Evolutionary conservation across 495 filamentous ascomycete genomes (phyloP).

Genomic region (Hypoxylon trugodes): DNA sequence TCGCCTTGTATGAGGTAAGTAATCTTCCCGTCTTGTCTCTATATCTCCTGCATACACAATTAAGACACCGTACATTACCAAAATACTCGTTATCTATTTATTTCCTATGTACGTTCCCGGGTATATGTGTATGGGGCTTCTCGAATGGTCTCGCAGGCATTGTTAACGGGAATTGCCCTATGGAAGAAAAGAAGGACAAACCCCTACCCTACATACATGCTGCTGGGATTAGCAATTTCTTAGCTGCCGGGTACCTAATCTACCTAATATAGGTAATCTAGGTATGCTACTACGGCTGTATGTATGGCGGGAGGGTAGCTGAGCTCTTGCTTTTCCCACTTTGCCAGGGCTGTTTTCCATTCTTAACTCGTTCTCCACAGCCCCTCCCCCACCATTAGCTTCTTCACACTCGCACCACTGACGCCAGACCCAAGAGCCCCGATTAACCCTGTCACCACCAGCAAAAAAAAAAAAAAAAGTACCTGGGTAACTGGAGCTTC

Average conservation of each 20-base stretch:
- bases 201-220: conserved; percentile 5
- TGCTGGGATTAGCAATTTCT: conserved; percentile 1
- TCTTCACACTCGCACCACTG: conserved; percentile 29
- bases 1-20: too few species aligned
- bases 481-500: conserved; percentile 40
- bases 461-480: too few species aligned
- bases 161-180: neutral
- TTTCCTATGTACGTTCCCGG: too few species aligned
- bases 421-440: conserved; percentile 30
- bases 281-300: conserved; percentile 10
- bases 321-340: conserved; percentile 15
- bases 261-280: neutral
- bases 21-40: too few species aligned
- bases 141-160: too few species aligned
- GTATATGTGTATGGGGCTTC: too few species aligned
- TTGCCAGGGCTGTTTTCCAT: conserved; percentile 32
- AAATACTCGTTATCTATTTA: neutral
- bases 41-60: too few species aligned
- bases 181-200: neutral
- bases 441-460: conserved; percentile 21
- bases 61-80: neutral
- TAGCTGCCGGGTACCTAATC: neutral
- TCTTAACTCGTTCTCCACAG: conserved; percentile 31
- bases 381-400: conserved; percentile 42
- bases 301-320: conserved; percentile 18